These are phyloP conservation scores for Polyrhizophydium stewartii DNA, from an alignment of 371 early-diverging fungal genomes.

Conservation along the genomic window DNA sequence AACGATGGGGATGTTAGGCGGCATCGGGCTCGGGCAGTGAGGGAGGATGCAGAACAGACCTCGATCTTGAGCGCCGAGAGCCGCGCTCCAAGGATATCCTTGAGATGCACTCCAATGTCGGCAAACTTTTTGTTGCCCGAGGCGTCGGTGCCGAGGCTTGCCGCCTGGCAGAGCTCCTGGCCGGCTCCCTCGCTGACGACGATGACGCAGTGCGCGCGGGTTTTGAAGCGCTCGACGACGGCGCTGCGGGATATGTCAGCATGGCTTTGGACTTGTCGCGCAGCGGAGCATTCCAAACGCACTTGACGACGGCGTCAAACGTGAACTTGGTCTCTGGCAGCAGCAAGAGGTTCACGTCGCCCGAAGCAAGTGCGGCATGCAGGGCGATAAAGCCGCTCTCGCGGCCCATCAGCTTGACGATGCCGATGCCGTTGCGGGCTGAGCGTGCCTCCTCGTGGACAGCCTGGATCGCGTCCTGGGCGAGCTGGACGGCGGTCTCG, in stretches of 20 bases:
- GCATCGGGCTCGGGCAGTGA: too few species aligned
- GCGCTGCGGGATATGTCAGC: too few species aligned
- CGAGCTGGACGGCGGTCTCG: constrained; percentile 25
- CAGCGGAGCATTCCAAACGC: too few species aligned
- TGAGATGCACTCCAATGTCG: constrained; percentile 25
- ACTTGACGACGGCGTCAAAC: constrained; percentile 13
- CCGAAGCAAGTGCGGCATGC: constrained; percentile 22
- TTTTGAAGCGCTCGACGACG: constrained; percentile 13
- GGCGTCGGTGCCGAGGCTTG: constrained; percentile 14
- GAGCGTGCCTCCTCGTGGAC: constrained; percentile 28
- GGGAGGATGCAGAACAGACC: too few species aligned
- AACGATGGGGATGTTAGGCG: too few species aligned
- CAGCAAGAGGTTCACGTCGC: constrained; percentile 27
- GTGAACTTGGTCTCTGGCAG: constrained; percentile 27
- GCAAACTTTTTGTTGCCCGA: constrained; percentile 21
- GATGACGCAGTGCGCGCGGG: constrained; percentile 19
- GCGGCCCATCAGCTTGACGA: constrained; percentile 35
- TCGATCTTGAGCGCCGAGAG: constrained; percentile 16
- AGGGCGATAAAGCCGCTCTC: constrained; percentile 32
- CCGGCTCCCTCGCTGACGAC: constrained; percentile 30
- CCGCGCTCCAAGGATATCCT: constrained; percentile 16
- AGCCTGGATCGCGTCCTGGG: constrained; percentile 20
- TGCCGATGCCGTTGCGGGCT: constrained; percentile 23
- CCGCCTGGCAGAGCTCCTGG: constrained; percentile 15
- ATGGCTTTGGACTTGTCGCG: too few species aligned